These are phyloP conservation scores for Colletotrichum sp. DNA, from an alignment of 2,329 filamentous ascomycete species.

Conservation along the genomic window DNA sequence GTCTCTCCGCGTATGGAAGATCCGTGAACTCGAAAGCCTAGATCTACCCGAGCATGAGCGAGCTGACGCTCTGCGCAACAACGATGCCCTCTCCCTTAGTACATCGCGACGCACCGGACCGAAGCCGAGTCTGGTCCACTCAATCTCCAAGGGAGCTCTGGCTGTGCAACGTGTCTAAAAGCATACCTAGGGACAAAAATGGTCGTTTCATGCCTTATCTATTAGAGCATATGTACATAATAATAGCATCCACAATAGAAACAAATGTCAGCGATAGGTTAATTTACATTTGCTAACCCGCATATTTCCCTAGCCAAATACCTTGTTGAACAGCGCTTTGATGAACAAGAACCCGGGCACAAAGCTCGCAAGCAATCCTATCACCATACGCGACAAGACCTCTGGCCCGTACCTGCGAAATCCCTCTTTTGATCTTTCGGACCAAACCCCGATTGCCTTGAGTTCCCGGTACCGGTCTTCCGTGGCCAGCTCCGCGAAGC, in stretches of 20 bases:
- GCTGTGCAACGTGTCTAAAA: not conserved
- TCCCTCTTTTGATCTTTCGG: not conserved
- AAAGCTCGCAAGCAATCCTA: conserved; percentile 4
- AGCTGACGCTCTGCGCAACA: not conserved
- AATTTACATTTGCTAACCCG: not conserved
- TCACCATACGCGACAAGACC: not conserved
- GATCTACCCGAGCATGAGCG: not conserved
- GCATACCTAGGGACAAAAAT: not conserved
- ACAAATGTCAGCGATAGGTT: not conserved
- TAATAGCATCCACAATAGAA: not conserved
- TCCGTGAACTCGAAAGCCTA: conserved; percentile 11
- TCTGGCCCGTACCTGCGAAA: not conserved
- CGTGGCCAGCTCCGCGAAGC: conserved; percentile 1
- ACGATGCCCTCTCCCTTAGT: not conserved
- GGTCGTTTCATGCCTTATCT: not conserved
- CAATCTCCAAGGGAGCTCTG: not conserved
- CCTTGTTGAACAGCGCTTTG: not conserved
- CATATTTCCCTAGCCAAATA: not conserved
- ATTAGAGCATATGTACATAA: not conserved
- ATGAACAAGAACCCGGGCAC: conserved; percentile 4
- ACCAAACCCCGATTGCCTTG: not conserved
- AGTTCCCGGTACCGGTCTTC: not conserved
- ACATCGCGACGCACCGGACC: not conserved
- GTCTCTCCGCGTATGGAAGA: conserved; percentile 22
- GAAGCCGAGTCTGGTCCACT: not conserved